A percentile compares a stretch with the other conserved stretches of the same genome.
Conservation (phyloP, 2,329 filamentous ascomycete genomes). For the Pseudogymnoascus destructans region DNA sequence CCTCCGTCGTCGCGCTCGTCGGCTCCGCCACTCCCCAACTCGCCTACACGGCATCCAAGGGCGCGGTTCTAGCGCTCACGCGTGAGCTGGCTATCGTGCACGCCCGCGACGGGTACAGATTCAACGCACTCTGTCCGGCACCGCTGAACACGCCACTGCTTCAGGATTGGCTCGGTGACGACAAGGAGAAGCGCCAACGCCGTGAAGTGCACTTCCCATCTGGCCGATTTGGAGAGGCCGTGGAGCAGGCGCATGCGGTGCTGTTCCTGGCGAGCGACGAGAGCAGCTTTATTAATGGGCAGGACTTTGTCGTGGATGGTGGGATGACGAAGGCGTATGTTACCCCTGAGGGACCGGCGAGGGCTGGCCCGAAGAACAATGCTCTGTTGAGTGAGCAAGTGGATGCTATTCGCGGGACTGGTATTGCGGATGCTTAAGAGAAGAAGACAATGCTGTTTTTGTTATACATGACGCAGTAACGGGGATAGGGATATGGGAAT, state of each 20-base stretch:
- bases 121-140: conserved; percentile 62
- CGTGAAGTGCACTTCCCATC: conserved; percentile 65
- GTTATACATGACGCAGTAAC: background rate
- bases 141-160: conserved; percentile 63
- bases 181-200: conserved; percentile 53
- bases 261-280: conserved; percentile 64
- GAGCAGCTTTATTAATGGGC: conserved; percentile 58
- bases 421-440: background rate
- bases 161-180: conserved; percentile 65
- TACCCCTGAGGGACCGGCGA: conserved; percentile 47
- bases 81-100: conserved; percentile 63
- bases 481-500: background rate
- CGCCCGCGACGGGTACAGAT: conserved; percentile 59
- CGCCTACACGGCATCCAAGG: conserved; percentile 66
- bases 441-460: background rate
- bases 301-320: conserved; percentile 89
- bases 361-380: conserved; percentile 38
- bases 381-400: conserved; percentile 24
- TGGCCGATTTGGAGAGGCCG: conserved; percentile 62
- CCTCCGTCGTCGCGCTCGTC: conserved; percentile 59
- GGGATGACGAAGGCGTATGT: conserved; percentile 91
- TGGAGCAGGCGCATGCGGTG: conserved; percentile 64
- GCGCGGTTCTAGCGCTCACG: conserved; percentile 61
- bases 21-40: conserved; percentile 59
- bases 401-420: conserved; percentile 21